Percentiles rank a stretch among this genome's conserved stretches.
Evolutionary conservation across 225 moss, liverwort and hornwort genomes (phyloP).

Genomic region (Marchantia paleacea): DNA sequence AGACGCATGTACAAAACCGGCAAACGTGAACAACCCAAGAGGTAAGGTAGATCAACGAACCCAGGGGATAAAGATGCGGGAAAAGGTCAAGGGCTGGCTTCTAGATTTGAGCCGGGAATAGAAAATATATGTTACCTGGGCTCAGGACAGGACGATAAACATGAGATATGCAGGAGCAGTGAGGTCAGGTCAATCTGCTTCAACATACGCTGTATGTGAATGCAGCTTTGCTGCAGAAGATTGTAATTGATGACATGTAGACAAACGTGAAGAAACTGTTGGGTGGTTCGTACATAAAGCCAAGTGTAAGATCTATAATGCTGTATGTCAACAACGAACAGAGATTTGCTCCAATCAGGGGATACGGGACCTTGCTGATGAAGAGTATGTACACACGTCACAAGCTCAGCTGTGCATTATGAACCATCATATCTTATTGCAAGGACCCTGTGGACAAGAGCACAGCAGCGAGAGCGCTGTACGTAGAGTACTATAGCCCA

Average conservation of each 20-base stretch:
- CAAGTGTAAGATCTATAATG: not conserved
- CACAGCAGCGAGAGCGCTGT: not conserved
- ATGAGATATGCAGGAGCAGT: not conserved
- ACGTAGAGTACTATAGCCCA: not conserved
- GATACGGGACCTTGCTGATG: not conserved
- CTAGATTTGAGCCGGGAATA: constrained; percentile 1
- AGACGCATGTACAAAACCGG: not conserved
- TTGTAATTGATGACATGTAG: not conserved
- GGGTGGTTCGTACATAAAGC: not conserved
- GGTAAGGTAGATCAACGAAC: not conserved
- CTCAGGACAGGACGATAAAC: not conserved
- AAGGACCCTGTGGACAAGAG: not conserved
- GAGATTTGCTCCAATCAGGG: not conserved
- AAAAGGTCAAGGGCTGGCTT: not conserved
- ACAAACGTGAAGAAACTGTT: not conserved
- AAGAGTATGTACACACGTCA: not conserved
- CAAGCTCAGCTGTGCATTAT: not conserved
- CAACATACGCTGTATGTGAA: not conserved
- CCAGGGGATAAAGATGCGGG: not conserved
- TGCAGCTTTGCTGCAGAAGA: not conserved
- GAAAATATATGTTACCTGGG: not conserved
- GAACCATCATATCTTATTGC: not conserved
- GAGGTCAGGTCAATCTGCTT: not conserved
- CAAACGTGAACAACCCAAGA: not conserved
- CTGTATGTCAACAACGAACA: not conserved